Percentiles rank a stretch among this genome's conserved stretches.
Conservation (phyloP, 2,329 filamentous ascomycete genomes). For the Pseudocercospora eumusae region DNA sequence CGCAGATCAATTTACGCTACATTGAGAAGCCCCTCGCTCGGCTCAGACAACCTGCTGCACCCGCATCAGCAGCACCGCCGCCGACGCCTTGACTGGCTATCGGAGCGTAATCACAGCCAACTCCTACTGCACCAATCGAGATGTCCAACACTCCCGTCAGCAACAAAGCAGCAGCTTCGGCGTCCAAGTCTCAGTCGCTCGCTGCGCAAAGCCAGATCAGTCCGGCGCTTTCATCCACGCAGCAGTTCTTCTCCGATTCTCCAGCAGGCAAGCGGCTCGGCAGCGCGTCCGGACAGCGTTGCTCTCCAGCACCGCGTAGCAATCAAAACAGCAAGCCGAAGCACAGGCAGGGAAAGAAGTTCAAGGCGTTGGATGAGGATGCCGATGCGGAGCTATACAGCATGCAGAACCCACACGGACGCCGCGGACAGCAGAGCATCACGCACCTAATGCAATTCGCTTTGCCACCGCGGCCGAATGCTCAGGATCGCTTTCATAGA, state of each 20-base stretch:
- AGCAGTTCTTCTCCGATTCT: constrained; percentile 47
- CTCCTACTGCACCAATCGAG: background rate
- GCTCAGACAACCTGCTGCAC: constrained; percentile 13
- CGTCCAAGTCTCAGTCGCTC: constrained; percentile 43
- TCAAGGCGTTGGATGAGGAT: constrained; percentile 74
- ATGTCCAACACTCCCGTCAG: constrained; percentile 50
- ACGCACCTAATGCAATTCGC: constrained; percentile 95
- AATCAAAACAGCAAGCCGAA: constrained; percentile 75
- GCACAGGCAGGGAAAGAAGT: constrained; percentile 78
- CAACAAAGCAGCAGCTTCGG: constrained; percentile 40
- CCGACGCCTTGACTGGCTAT: constrained; percentile 31
- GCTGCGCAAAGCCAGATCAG: constrained; percentile 41
- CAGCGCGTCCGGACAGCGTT: constrained; percentile 30
- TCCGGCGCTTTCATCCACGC: constrained; percentile 48
- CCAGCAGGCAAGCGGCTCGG: constrained; percentile 39
- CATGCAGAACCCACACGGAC: constrained; percentile 49
- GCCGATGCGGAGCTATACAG: constrained; percentile 68
- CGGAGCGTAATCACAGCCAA: constrained; percentile 11
- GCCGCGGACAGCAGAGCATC: constrained; percentile 93
- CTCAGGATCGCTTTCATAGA: constrained; percentile 55
- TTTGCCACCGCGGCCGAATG: constrained; percentile 68
- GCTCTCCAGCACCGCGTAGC: constrained; percentile 62
- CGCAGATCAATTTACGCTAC: constrained; percentile 12
- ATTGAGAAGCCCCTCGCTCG: constrained; percentile 15
- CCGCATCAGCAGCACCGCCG: constrained; percentile 17